phyloP scores from a whole-genome alignment of 305 asterid genomes.

The Solanum chacoense region DNA sequence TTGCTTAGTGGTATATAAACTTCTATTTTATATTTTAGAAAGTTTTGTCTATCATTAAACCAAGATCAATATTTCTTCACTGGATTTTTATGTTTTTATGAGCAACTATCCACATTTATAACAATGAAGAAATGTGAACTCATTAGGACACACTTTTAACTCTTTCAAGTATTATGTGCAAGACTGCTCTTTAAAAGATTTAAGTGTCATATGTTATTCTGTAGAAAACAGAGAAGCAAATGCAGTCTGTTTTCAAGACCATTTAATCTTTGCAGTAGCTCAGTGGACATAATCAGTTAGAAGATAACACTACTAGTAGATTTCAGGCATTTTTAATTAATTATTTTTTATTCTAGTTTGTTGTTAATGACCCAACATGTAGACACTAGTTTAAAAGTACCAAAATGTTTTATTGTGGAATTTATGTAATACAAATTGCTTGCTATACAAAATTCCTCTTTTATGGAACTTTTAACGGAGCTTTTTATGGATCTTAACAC shows the following conservation, averaged over 20 bases:
- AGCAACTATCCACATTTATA: not conserved
- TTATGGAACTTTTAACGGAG: slow-evolving; percentile 11
- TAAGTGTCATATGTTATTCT: not conserved
- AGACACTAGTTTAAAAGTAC: not conserved
- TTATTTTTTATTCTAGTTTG: not conserved
- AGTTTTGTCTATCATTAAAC: not conserved
- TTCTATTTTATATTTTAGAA: not conserved
- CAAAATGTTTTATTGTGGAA: not conserved
- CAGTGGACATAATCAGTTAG: not conserved
- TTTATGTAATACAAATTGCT: not conserved
- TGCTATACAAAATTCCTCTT: not conserved
- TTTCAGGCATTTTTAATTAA: not conserved
- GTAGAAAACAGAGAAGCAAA: not conserved
- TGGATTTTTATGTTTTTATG: not conserved
- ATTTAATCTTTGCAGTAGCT: not conserved
- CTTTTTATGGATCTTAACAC: slow-evolving; percentile 18
- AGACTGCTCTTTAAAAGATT: not conserved
- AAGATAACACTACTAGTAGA: not conserved
- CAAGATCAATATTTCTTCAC: not conserved
- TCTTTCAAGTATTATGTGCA: not conserved
- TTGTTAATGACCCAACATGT: not conserved
- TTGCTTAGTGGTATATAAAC: not conserved
- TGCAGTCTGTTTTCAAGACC: not conserved
- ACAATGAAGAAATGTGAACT: not conserved
- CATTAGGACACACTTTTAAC: not conserved